These are phyloP conservation scores for Hymenoscyphus repandus DNA, from an alignment of 2,329 filamentous ascomycete species.

Conservation along the genomic window DNA sequence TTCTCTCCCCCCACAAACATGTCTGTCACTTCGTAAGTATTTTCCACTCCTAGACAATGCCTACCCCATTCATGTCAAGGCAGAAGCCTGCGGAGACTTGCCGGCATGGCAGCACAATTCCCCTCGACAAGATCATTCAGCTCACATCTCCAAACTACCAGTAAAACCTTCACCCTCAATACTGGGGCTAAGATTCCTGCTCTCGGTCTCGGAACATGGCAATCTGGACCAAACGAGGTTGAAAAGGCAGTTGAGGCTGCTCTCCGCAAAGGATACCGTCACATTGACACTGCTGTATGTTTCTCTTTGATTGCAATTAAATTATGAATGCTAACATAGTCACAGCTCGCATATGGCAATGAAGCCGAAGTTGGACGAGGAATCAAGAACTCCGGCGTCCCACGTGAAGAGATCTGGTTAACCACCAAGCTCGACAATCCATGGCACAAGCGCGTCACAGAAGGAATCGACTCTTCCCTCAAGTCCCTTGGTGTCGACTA, in stretches of 20 bases:
- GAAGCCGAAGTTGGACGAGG: constrained; percentile 63
- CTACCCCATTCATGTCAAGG: constrained; percentile 17
- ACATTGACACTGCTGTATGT: constrained; percentile 57
- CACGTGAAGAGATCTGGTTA: constrained; percentile 62
- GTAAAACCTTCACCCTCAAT: constrained; percentile 62
- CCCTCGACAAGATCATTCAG: constrained; percentile 12
- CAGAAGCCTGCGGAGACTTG: constrained; percentile 29
- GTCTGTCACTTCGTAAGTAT: constrained; percentile 29
- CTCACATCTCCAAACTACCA: constrained; percentile 21
- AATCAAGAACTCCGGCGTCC: constrained; percentile 61
- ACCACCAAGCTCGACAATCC: constrained; percentile 83
- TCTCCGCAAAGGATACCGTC: constrained; percentile 63
- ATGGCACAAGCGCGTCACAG: constrained; percentile 64
- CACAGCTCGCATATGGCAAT: constrained; percentile 65
- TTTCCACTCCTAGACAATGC: not conserved
- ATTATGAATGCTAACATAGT: constrained; percentile 3
- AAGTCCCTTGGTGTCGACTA: constrained; percentile 59
- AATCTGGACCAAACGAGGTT: constrained; percentile 63
- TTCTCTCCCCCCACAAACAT: constrained; percentile 18
- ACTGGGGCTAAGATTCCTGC: constrained; percentile 74
- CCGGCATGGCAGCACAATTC: constrained; percentile 16
- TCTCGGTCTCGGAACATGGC: constrained; percentile 75
- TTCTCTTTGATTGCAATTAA: too few relatives aligned
- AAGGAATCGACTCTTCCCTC: constrained; percentile 56
- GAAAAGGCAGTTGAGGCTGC: constrained; percentile 66